Base-by-base conservation (phyloP, 164 flowering plant species). In the Nymphaea thermarum region DNA sequence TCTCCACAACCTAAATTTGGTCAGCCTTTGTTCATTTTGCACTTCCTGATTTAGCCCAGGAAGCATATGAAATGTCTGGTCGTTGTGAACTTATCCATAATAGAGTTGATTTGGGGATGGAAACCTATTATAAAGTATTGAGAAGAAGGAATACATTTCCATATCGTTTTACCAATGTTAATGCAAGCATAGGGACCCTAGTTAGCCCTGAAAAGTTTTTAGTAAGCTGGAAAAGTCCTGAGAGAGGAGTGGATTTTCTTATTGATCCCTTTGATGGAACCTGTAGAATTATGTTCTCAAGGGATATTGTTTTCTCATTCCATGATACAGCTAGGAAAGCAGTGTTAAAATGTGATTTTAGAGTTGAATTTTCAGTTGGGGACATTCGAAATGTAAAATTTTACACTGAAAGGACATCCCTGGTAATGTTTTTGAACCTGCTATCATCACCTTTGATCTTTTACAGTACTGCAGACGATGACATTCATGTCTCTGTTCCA, bases 381-480 rank as follows among this genome's bases (percentile, higher is more conserved):
- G 87, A 90, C 43, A 89, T 95, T 36, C 73, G 42, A 62, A 80
- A 74, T 62, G 65, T 92, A 43, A 85, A 73, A 65, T 77, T 70
- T 12, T 85, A 74, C 60, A 68, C 8, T 15, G 84, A 82, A 18
- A 43, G 15, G 4, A 68, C 79, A 5, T 73, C 75, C 18, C 67
- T 68, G 10, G 75, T 84, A 12, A 42, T 92, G 60, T 44, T 88
- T 16, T 67, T 92, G 70, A 91, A 82, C 78, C 78, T 92, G 74
- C 76, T 82, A 53, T 84, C 94, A 25, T 78, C 94, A 66, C 98
- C 99, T 11, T 66, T 66, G 36, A 65, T 95, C 60, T 86, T 66
- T 71, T 95, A 95, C 64, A 78, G 99, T 72, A 92, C 98, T 53
- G 96, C 98, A 3, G 91, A 87, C 80, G 99, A 95, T 75, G 92